Conservation (phyloP, 2,329 filamentous ascomycete species). For the Biscogniauxia marginata region DNA sequence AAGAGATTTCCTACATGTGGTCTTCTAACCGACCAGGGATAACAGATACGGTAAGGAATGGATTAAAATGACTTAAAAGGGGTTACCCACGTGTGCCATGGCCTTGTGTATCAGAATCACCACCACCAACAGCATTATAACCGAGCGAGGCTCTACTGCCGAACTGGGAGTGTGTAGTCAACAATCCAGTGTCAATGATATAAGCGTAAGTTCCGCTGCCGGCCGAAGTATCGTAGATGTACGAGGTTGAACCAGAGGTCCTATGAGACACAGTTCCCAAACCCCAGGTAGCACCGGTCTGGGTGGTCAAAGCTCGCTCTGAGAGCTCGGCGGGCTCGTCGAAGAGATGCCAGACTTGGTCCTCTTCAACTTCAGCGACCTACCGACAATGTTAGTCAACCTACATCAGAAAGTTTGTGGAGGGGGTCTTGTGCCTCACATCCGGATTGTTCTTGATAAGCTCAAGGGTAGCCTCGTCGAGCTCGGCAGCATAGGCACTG, state of each 20-base stretch:
- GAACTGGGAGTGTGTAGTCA: conserved; percentile 43
- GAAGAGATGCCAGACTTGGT: conserved; percentile 30
- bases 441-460: conserved; percentile 35
- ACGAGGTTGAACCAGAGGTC: conserved; percentile 33
- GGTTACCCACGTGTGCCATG: conserved; percentile 42
- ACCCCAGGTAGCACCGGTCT: conserved; percentile 40
- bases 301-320: conserved; percentile 31
- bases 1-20: too few relatives aligned
- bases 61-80: background rate
- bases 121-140: conserved; percentile 30
- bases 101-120: conserved; percentile 36
- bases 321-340: conserved; percentile 20
- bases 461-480: conserved; percentile 36
- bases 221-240: conserved; percentile 42
- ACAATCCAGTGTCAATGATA: conserved; percentile 54
- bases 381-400: conserved; percentile 11
- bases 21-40: background rate
- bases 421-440: conserved; percentile 20
- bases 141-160: conserved; percentile 38
- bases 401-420: background rate
- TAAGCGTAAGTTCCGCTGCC: conserved; percentile 47
- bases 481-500: conserved; percentile 42
- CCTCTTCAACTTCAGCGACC: conserved; percentile 32
- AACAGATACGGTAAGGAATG: background rate
- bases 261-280: conserved; percentile 46